Base-by-base conservation (phyloP, 805 yeast species). In the Suhomyces faveliae region DNA sequence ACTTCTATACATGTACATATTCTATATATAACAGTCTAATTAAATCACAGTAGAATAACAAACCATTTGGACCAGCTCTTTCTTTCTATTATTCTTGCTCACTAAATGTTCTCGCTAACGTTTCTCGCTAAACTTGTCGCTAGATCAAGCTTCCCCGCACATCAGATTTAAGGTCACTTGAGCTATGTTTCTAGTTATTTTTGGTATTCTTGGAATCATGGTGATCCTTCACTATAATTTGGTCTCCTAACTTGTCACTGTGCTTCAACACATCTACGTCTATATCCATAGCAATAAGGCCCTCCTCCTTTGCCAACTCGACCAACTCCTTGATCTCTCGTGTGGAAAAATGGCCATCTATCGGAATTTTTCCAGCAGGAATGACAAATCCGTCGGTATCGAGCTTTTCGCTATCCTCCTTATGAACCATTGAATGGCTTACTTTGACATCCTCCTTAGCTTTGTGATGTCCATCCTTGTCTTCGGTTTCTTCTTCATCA, bases 301-400 rank as follows among this genome's bases (percentile, higher is more conserved):
- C 71, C 44, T 66, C 64, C 9, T 59, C 51, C 39, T 71, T 59
- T 22, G 73, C 68, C 8, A 67, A 11, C 5, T 58, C 58, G 7
- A 71, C 61, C 46, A 71, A 52, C 30, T 62, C 63, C 38, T 61
- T 53, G 17, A 70, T 49, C 47, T 71, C 75, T 9, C 48, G 45
- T 4, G 73, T 62, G 5, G 73, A 62, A 45, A 71, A 71, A 46
- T 70, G 71, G n/a, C 73, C 71, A 42, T 71, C 76, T 22, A 71
- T 40, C 0, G 76, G 75, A 17, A 71, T 62, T 46, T 67, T 70
- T 2, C 74, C 74, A 29, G 50, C 51, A 2, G 76, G 75, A 8
- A 70, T 56, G 46, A 54, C 65, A 45, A 69, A 67, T 12, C 75
- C 75, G 40, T 70, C 74, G 12, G 56, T 46, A 45, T 70, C 74